Conservation (phyloP, 305 asterid genomes). For the Salvia sclarea region DNA sequence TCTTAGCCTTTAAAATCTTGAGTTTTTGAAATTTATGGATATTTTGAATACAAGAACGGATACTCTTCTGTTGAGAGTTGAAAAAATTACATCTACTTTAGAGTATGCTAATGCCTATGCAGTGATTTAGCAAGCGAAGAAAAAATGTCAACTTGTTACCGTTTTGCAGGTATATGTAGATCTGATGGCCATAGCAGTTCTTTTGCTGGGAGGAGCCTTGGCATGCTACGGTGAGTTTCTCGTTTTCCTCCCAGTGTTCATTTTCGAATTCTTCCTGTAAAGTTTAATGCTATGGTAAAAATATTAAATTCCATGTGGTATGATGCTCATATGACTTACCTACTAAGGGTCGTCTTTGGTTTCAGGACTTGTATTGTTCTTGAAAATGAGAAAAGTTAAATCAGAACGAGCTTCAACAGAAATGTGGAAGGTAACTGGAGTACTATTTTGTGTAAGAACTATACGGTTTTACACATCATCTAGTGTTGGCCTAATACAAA, state of each 20-base stretch:
- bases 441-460: not conserved
- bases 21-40: not conserved
- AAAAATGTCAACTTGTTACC: not conserved
- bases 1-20: not conserved
- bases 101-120: slow-evolving; percentile 1
- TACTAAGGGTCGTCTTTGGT: slow-evolving; percentile 24
- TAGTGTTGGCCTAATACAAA: not conserved
- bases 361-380: slow-evolving; percentile 68
- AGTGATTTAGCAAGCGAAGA: slow-evolving; percentile 9
- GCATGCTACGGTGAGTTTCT: slow-evolving; percentile 74
- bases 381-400: slow-evolving; percentile 81
- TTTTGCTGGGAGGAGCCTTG: slow-evolving; percentile 75
- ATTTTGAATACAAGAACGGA: not conserved
- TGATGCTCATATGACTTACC: not conserved
- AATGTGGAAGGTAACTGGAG: slow-evolving; percentile 64
- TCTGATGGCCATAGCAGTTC: slow-evolving; percentile 63
- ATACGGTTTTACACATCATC: not conserved
- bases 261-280: too few relatives aligned
- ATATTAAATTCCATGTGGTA: not conserved
- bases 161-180: slow-evolving; percentile 71
- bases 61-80: not conserved
- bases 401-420: slow-evolving; percentile 71
- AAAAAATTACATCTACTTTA: not conserved
- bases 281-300: not conserved
- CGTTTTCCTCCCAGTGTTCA: not conserved